Evolutionary conservation across 2,329 filamentous ascomycete genomes (phyloP).

Genomic region (Penicillium sp.): DNA sequence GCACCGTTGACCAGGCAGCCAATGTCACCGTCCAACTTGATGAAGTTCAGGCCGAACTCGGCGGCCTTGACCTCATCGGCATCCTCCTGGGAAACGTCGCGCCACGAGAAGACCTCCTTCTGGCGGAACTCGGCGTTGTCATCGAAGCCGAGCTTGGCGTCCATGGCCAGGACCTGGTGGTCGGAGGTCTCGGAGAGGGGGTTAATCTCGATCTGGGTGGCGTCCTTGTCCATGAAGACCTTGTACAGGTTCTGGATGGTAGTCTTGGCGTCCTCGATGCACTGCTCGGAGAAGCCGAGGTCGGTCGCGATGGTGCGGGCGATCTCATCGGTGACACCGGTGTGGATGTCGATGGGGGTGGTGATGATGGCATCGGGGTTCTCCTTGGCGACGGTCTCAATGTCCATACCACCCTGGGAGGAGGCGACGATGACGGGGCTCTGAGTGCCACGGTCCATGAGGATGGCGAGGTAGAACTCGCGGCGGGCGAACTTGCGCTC

Average conservation of each 20-base stretch:
- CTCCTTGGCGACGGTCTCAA: conserved; percentile 98
- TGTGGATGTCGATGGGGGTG: conserved; percentile 89
- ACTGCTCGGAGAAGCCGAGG: conserved; percentile 97
- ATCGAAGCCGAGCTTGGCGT: conserved; percentile 98
- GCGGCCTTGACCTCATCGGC: conserved; percentile 96
- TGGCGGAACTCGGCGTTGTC: conserved; percentile 99
- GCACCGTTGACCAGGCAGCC: conserved; percentile 99
- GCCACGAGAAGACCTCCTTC: conserved; percentile 92
- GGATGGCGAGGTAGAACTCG: conserved; percentile 97
- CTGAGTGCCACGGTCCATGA: conserved; percentile 95
- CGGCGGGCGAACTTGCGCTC: conserved; percentile 99
- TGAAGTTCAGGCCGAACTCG: conserved; percentile 92
- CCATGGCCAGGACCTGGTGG: conserved; percentile 98
- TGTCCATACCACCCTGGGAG: conserved; percentile 98
- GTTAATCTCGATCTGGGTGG: conserved; percentile 99
- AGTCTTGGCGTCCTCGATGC: conserved; percentile 90
- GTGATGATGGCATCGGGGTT: conserved; percentile 94
- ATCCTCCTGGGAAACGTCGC: conserved; percentile 94
- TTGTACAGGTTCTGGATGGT: conserved; percentile 99
- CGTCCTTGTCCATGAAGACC: conserved; percentile 97
- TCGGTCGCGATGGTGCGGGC: conserved; percentile 85
- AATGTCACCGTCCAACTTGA: conserved; percentile 99
- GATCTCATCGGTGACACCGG: conserved; percentile 93
- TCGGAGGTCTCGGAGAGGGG: conserved; percentile 97
- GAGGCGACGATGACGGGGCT: conserved; percentile 95